Conservation (phyloP, 2,329 filamentous ascomycete genomes). For the Penicillium sp. region DNA sequence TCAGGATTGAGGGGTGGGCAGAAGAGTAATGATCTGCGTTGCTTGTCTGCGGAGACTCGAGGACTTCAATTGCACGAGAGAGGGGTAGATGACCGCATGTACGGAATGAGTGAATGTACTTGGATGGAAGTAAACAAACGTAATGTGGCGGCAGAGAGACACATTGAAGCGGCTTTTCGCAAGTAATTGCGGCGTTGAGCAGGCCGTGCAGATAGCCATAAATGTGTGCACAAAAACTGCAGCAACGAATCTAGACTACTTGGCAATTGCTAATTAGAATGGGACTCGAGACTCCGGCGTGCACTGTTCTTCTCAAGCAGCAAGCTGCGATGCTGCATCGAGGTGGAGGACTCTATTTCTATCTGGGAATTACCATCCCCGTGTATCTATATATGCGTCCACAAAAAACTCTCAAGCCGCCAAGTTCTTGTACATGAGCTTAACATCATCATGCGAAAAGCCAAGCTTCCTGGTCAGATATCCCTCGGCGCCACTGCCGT, state of each 20-base stretch:
- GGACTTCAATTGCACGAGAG: not conserved
- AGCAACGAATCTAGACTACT: not conserved
- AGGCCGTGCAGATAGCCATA: not conserved
- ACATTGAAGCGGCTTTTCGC: not conserved
- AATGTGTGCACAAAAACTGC: not conserved
- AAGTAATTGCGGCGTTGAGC: not conserved
- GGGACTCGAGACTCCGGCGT: conserved; percentile 7
- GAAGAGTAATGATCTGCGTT: conserved; percentile 22
- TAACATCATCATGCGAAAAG: conserved; percentile 26
- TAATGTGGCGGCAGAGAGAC: not conserved
- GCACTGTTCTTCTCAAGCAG: conserved; percentile 1
- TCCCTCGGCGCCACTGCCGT: conserved; percentile 26
- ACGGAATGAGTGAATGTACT: not conserved
- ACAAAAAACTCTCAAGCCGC: not conserved
- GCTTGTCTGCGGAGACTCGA: conserved; percentile 17
- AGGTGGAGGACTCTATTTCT: not conserved
- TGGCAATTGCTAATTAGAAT: not conserved
- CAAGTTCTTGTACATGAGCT: conserved; percentile 29
- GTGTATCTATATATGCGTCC: not conserved
- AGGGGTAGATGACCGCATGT: conserved; percentile 6
- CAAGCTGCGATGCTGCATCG: not conserved
- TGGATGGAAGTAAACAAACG: too few relatives aligned
- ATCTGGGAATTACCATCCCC: not conserved
- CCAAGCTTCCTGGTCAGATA: conserved; percentile 31
- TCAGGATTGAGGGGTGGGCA: conserved; percentile 11